These are phyloP conservation scores for Podila horticola DNA, from an alignment of 192 early-diverging fungal genomes.

Conservation along the genomic window DNA sequence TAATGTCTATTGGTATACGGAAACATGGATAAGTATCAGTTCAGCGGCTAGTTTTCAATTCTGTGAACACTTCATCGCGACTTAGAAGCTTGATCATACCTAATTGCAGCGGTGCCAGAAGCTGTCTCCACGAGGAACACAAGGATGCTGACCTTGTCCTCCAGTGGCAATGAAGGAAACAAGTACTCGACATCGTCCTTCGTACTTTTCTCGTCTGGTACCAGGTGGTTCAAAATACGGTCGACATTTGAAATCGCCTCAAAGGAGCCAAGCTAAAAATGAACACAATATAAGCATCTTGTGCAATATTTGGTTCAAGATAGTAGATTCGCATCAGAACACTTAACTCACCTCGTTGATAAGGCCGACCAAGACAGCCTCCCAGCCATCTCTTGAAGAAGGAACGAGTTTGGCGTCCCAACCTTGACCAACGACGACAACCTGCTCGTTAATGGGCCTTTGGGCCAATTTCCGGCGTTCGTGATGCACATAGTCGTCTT, in stretches of 20 bases:
- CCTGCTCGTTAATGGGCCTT: constrained; percentile 45
- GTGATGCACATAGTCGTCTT: constrained; percentile 21
- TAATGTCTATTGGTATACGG: constrained; percentile 60
- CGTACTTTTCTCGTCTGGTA: constrained; percentile 46
- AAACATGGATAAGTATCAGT: background rate
- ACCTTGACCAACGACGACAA: constrained; percentile 50
- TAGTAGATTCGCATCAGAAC: background rate
- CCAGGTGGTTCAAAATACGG: constrained; percentile 54
- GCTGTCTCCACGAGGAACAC: constrained; percentile 69
- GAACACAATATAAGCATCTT: background rate
- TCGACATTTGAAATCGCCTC: constrained; percentile 57
- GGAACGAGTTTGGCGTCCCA: constrained; percentile 57
- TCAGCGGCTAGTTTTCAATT: background rate
- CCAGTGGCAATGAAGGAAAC: constrained; percentile 52
- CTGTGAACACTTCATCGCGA: too few relatives aligned
- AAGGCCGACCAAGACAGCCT: constrained; percentile 57
- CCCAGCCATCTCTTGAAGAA: constrained; percentile 55
- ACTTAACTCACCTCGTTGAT: constrained; percentile 54
- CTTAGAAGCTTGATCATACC: constrained; percentile 31
- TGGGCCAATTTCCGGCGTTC: constrained; percentile 19
- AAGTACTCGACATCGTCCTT: constrained; percentile 53
- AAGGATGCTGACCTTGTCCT: constrained; percentile 71
- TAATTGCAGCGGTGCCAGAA: constrained; percentile 65
- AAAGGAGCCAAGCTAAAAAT: constrained; percentile 55
- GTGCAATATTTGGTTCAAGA: background rate